These are phyloP conservation scores for Mycena vulgaris DNA, from an alignment of 768 basidiomycete species.

Conservation along the genomic window DNA sequence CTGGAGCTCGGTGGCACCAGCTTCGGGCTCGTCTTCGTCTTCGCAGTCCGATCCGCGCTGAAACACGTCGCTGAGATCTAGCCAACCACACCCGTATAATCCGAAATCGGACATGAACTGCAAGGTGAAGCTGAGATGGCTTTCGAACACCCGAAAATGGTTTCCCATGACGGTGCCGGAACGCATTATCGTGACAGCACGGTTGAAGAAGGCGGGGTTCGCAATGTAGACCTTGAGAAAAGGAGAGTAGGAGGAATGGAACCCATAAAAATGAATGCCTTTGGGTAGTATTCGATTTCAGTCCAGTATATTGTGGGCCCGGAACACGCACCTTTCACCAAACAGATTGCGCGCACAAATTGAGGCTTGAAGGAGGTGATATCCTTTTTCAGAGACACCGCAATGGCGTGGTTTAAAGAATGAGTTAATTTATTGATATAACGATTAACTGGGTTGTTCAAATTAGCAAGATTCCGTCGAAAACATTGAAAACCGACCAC, in stretches of 20 bases:
- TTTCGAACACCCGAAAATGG: slow-evolving; percentile 87
- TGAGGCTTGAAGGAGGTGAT: slow-evolving; percentile 72
- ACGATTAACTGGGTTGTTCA: slow-evolving; percentile 69
- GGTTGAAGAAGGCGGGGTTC: slow-evolving; percentile 79
- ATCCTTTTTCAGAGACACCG: slow-evolving; percentile 83
- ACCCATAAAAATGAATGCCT: slow-evolving; percentile 91
- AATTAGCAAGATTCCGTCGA: not conserved
- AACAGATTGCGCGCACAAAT: slow-evolving; percentile 81
- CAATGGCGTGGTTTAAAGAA: slow-evolving; percentile 90
- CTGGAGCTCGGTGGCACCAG: slow-evolving; percentile 22
- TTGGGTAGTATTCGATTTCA: not conserved
- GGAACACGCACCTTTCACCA: slow-evolving; percentile 81
- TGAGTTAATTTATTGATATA: slow-evolving; percentile 79
- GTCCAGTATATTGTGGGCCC: not conserved
- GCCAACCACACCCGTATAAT: slow-evolving; percentile 93
- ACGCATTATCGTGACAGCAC: slow-evolving; percentile 82
- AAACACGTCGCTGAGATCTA: slow-evolving; percentile 81
- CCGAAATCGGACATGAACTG: slow-evolving; percentile 98
- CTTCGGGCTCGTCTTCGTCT: slow-evolving; percentile 49
- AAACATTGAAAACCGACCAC: slow-evolving; percentile 61
- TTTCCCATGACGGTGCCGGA: slow-evolving; percentile 88
- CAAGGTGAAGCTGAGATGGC: slow-evolving; percentile 88
- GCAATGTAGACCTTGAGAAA: slow-evolving; percentile 90
- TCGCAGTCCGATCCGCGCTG: slow-evolving; percentile 63
- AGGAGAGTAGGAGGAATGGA: slow-evolving; percentile 85